Base-by-base conservation (phyloP, 2,329 filamentous ascomycete genomes). In the Cadophora sp. region DNA sequence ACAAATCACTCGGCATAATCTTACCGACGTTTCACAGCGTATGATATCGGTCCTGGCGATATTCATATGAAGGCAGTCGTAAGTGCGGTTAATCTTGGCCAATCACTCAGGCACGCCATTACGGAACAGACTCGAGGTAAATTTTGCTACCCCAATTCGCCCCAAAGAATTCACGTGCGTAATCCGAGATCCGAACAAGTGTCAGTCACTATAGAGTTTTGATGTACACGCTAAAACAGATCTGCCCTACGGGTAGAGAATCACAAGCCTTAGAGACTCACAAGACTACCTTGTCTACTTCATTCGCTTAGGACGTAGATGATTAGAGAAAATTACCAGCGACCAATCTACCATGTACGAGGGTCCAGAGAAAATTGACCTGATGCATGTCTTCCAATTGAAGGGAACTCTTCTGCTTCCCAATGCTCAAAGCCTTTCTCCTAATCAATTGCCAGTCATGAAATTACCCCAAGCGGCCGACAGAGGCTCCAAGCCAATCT, bases 401-500 rank as follows among this genome's bases (percentile, higher is more conserved):
- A 37, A 16, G 11, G 11, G 40, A 43, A 19, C 12, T n/a, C n/a
- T 5, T 43, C 11, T 48, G 22, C 22, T 48, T 22, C 12, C n/a
- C 5, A 22, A 22, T 22, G 19, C 19, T 48, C 4, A 48, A 8
- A 48, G 5, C 19, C 14, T n/a, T 31, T 31, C 51, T 55, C 19
- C 31, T 8, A 1, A 22, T 64, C 62, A 64, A 34, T 66, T 66
- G 9, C 64, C 60, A 48, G 60, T 51, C 40, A 69, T 31, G 46
- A 69, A 66, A 31, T 61, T 51, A 2, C 43, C 48, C 64, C 67
- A 69, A n/a, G 53, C 64, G 29, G 29, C 60, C 1, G 60, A 63
- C 11, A 69, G 46, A 22, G 46, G 48, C 34, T 67, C 67, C 22
- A 69, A 62, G 2, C 66, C 62, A 62, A 64, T 12, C 3, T 55